Base-by-base conservation (phyloP, 2,329 filamentous ascomycete genomes). In the Teratosphaeria nubilosa region DNA sequence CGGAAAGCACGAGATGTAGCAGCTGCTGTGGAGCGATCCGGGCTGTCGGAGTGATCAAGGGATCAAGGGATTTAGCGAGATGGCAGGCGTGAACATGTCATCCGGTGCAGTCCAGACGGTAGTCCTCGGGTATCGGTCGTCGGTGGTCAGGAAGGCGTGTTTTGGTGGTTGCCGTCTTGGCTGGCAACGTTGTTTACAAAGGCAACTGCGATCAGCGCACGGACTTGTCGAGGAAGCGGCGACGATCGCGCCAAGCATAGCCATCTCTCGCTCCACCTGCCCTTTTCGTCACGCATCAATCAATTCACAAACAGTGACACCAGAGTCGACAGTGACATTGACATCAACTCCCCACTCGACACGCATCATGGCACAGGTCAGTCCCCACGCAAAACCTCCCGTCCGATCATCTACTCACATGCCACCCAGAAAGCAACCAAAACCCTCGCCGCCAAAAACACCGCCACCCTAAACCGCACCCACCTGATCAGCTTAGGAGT, bases 381-480 rank as follows among this genome's bases (percentile, higher is more conserved):
- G 34, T 22, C 58, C 16, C 16, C 20, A 14, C 25, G 24, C 53
- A 27, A 14, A 27, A 11, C 25, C 3, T 20, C 14, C 22, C 51
- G 20, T 55, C 25, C 45, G 9, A 13, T 6, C 55, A 48, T 31
- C 31, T 27, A n/a, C 55, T 22, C 14, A 52, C 41, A 22, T 34
- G n/a, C 51, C 2, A 63, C 37, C 51, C 20, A 80, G 77, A 79
- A 79, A 79, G 76, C 77, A 58, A 75, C 76, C 62, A 80, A 80
- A 64, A 78, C 80, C 50, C 81, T 86, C 57, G 94, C 94, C 58
- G 87, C 87, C 66, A 84, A 87, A 75, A 97, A 97, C 74, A 79
- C 83, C 53, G 78, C 83, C 34, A 80, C 87, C 51, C 85, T 99
- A 53, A 88, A 87, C 70, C 89, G 85, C 69, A 89, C 94, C 27